Base-by-base conservation (phyloP, 129 eudicot genomes). In the Saussurea involucrata region DNA sequence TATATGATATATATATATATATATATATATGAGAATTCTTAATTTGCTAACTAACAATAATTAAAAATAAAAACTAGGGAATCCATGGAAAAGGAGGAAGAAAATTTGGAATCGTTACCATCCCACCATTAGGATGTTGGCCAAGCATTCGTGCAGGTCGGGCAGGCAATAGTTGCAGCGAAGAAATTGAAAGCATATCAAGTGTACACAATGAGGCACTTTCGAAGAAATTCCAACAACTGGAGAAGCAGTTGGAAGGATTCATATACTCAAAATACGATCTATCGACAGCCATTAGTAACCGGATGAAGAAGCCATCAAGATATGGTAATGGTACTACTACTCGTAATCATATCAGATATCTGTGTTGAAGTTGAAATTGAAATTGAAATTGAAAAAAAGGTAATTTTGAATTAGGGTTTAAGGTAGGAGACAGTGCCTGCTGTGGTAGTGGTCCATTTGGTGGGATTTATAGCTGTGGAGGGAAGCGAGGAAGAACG, bases 361-460 rank as follows among this genome's bases (percentile, higher is more conserved):
- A n/a, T n/a, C n/a, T 32, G 42, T 33, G 15, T 9, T 37, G 15
- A 37, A 37, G 6, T 33, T 6, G 34, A 31, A 31, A 31, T 31
- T 4, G 4, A 31, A 28, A 28, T 28, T 28, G 6, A 42, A 20
- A 42, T 42, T 24, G 53, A 2, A 4, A 11, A 31, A 10, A n/a
- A n/a, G n/a, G n/a, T n/a, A n/a, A n/a, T n/a, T n/a, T n/a, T 34
- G 8, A 24, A 8, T 4, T 31, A 83, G 90, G 92, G 74, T 85
- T 88, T 15, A 80, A 76, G 72, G 76, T 83, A 11, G 92, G 78
- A 73, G 76, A 73, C 0, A 80, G 46, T 25, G 87, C 86, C 3
- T 86, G 87, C 31, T 86, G 87, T 66, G 90, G 90, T 4, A 63
- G 81, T 34, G 87, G 90, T 74, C 81, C 79, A 8, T 77, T 67